A percentile compares a stretch with the other conserved stretches of the same genome.
Conservation (phyloP, 306 rosid genomes). For the Malus fusca region DNA sequence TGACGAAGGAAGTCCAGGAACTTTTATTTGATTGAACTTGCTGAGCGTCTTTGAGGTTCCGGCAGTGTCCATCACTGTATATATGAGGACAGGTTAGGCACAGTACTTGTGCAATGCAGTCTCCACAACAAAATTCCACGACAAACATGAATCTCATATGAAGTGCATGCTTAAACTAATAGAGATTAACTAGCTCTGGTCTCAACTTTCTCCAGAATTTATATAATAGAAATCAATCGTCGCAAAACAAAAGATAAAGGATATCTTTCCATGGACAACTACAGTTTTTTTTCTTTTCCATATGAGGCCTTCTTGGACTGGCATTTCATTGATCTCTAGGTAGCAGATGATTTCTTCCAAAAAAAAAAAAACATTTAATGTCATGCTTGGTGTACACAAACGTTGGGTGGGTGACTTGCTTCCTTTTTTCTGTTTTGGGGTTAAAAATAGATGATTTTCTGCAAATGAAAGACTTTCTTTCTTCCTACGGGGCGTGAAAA, state of each 20-base stretch:
- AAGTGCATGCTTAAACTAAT: not conserved
- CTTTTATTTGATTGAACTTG: conserved; percentile 50
- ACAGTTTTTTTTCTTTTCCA: not conserved
- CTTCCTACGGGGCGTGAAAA: no score
- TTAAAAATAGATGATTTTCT: no score
- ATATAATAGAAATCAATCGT: not conserved
- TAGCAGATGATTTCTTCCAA: no score
- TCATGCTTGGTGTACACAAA: no score
- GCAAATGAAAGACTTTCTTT: no score
- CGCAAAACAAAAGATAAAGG: not conserved
- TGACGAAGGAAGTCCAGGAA: conserved; percentile 53
- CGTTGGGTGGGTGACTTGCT: no score
- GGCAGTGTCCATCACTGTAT: conserved; percentile 30
- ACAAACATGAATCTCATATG: not conserved
- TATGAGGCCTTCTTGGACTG: not conserved
- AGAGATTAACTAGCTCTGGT: no score
- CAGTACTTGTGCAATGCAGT: not conserved
- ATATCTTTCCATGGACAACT: not conserved
- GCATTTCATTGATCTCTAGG: no score
- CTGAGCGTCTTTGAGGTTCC: conserved; percentile 35
- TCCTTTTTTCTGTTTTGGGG: no score
- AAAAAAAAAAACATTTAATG: no score
- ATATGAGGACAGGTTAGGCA: conserved; percentile 1
- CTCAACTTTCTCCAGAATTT: not conserved
- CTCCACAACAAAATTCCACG: not conserved